Base-by-base conservation (phyloP, 1,139 yeast genomes). In the Casaregolazyma lundiana region DNA sequence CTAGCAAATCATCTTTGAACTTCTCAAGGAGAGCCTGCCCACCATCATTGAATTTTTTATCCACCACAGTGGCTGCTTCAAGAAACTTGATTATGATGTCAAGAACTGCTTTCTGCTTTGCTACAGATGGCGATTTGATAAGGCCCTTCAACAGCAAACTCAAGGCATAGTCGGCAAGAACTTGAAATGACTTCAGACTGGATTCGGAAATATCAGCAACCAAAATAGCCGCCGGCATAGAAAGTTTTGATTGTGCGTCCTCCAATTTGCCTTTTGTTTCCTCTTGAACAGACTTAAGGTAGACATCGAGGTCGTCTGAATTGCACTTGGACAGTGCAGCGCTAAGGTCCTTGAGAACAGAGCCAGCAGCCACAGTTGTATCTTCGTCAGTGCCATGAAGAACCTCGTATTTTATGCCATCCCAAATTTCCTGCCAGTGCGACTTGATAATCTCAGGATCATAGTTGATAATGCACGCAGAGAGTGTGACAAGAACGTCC, bases 371-470 rank as follows among this genome's bases (percentile, higher is more conserved):
- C 16, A 57, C 66, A 9, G 63, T 60, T 15, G 68, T 58, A 38
- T 69, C 72, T 30, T 70, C 76, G 26, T 72, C 72, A 32, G 83
- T 86, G 40, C 81, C 81, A 63, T 90, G 96, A 50, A 90, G 70
- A 20, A 92, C 75, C 61, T 92, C 97, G 62, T 80, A 89, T 61
- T 90, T 92, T 44, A 92, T 69, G 0, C 95, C 88, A 54, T 86
- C 84, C 96, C 97, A 92, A 6, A 92, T 61, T 2, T 82, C 76
- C 21, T 77, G 64, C 90, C 96, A 89, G 59, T 77, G 74, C 13
- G 72, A 71, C 26, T 70, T 69, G 11, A 72, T 58, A 0, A 76
- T 68, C 9, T 70, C 72, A 0, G 67, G 57, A 0, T 76, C 69
- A 58, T 84, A 87, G 6, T 62, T 64, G 24, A 71, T 65, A 5